These are phyloP conservation scores for Fusarium pseudonygamai DNA, from an alignment of 2,329 filamentous ascomycete species.

Conservation along the genomic window DNA sequence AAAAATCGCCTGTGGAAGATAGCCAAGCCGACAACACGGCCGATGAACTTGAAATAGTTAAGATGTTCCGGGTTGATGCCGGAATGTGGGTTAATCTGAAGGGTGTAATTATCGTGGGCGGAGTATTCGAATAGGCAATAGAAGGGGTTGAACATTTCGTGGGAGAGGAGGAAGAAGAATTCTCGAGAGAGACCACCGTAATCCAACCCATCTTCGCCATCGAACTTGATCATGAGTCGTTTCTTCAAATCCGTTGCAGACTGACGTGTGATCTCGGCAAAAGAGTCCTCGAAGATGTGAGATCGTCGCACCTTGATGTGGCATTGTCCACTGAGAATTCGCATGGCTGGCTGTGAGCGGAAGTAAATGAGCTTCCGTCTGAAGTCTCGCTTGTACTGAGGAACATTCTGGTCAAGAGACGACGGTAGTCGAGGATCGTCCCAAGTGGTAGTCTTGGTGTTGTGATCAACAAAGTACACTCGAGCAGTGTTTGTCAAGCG, in stretches of 20 bases:
- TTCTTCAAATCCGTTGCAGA: conserved; percentile 97
- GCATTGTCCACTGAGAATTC: conserved; percentile 94
- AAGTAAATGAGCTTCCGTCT: conserved; percentile 98
- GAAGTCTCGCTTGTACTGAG: conserved; percentile 99
- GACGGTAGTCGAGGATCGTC: conserved; percentile 95
- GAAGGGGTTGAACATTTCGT: conserved; percentile 99
- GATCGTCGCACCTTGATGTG: conserved; percentile 97
- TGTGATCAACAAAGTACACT: conserved; percentile 99
- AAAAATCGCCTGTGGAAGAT: conserved; percentile 98
- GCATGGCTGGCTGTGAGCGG: conserved; percentile 94
- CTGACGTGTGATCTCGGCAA: conserved; percentile 97
- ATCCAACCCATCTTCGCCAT: conserved; percentile 96
- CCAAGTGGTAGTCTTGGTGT: conserved; percentile 99
- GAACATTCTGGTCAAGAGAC: conserved; percentile 96
- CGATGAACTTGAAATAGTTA: conserved; percentile 99
- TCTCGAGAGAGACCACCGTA: conserved; percentile 98
- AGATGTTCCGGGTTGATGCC: conserved; percentile 99
- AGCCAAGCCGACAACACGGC: conserved; percentile 92
- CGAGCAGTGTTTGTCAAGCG: conserved; percentile 96
- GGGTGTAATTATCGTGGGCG: conserved; percentile 99
- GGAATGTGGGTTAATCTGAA: conserved; percentile 99
- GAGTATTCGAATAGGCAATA: conserved; percentile 99
- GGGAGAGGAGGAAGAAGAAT: conserved; percentile 98
- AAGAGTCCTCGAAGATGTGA: conserved; percentile 98
- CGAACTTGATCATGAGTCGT: conserved; percentile 99